Evolutionary conservation across 129 eudicot species (phyloP).

Genomic region (Chrysanthemum seticuspe): DNA sequence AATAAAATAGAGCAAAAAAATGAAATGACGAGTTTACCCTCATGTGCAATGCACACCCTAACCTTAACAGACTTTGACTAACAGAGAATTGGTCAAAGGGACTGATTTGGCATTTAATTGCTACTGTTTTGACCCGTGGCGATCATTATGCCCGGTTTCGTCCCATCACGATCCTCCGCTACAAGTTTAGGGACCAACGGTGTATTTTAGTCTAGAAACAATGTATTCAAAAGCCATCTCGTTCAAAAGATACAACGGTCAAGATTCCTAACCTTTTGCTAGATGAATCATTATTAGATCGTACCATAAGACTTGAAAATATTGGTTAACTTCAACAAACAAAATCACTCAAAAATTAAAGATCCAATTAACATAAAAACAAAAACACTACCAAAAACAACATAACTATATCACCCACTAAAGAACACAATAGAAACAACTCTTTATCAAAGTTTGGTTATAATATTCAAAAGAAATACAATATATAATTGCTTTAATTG

Average conservation of each 20-base stretch:
- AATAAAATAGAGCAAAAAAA: too few species aligned
- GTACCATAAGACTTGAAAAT: conserved; percentile 7
- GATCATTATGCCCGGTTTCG: too few species aligned
- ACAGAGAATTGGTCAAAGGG: too few species aligned
- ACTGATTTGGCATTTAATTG: too few species aligned
- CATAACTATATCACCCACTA: conserved; percentile 20
- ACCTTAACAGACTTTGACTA: too few species aligned
- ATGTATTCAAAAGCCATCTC: not conserved
- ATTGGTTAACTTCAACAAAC: not conserved
- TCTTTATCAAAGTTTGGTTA: conserved; percentile 8
- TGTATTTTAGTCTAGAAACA: too few species aligned
- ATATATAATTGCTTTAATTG: not conserved
- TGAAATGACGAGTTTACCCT: too few species aligned
- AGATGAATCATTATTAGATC: not conserved
- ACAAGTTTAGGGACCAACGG: too few species aligned
- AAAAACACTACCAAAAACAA: not conserved
- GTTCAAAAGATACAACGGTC: not conserved
- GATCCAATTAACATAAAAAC: not conserved
- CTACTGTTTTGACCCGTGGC: too few species aligned
- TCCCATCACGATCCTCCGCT: too few species aligned
- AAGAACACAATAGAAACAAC: not conserved
- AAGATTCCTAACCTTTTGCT: conserved; percentile 4
- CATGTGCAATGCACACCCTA: too few species aligned
- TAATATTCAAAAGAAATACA: not conserved
- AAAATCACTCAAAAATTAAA: not conserved